Base-by-base conservation (phyloP, 345 rosid genomes). In the Dipteronia sinensis region DNA sequence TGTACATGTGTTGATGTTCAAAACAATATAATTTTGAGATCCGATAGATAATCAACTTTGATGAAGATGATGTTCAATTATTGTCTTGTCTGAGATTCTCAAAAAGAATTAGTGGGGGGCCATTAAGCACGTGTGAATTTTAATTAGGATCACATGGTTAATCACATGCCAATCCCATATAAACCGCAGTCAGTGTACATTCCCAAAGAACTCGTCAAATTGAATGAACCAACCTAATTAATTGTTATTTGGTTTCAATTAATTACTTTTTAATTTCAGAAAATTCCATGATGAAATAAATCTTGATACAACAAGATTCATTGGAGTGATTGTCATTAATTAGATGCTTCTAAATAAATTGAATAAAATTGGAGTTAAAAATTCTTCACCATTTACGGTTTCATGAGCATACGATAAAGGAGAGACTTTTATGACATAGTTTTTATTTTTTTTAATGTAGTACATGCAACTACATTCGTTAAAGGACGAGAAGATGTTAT, bases 121-220 rank as follows among this genome's bases (percentile, higher is more conserved):
- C 69, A 46, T 46, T 64, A 46, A 64, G 69, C 77, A 46, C 62
- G 31, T 64, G 70, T n/a, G 34, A 27, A 10, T 27, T 47, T 74
- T 73, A 47, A 62, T 64, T 22, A 64, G 61, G 63, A 76, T 76
- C 81, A 74, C 84, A 77, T 73, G 78, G 47, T 2, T 29, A 63
- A 76, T 67, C 80, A 80, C 80, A 66, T 76, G 83, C 68, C 46
- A 29, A 25, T 66, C 61, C 77, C 79, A 66, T 22, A 16, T 42
- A 58, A 71, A 31, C 27, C 70, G 76, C 25, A 62, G 2, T 44
- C 38, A 62, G 4, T 44, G 3, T 17, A 16, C 58, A 61, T 79
- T 23, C 64, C 67, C 81, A 40, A 15, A 77, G 10, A 27, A 15
- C 46, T 19, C 6, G 46, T 7, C 25, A 29, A 16, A 42, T 23